Evolutionary conservation across 306 rosid genomes (phyloP), one percentile per base, ranked within the genome.

Genomic region (Cucumis hystrix): DNA sequence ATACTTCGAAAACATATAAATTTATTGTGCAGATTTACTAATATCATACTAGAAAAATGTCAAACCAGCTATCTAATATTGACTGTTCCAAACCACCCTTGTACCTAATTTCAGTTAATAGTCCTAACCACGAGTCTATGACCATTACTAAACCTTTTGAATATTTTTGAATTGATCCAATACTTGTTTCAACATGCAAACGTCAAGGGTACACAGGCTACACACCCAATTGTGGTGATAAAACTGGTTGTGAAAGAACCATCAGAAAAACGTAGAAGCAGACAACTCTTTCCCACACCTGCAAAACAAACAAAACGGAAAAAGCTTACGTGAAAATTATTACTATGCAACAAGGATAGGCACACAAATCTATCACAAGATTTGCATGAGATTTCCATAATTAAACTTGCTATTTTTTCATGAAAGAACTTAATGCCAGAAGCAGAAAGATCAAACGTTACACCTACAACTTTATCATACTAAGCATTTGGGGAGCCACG

Each of bases 271-370:
- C 94, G 97, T 83, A 89, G 86, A 82, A 89, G 92, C 86, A 89
- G 84, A 76, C 93, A 91, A 87, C 95, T 89, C 90, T 91, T 89
- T 76, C 97, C 91, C 81, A 91, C 95, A 83, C 95, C 97, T 91
- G 84, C 81, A 85, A 72, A 51, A 49, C 25, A 72, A 73, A 52
- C 15, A 28, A 73, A 18, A 52, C 3, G 63, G 28, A 52, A 30
- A 52, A 47, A 5, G 62, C 47, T 52, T 52, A 30, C 10, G 54
- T 77, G 58, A 11, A 64, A 61, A 58, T 25, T 77, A 79, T 37
- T 52, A 45, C 18, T 8, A n/a, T 58, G 81, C 60, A 41, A 52
- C 64, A 54, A 9, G 25, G 47, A 28, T 17, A 33, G 77, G 39
- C 60, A 16, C 37, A 28, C 10, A 73, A 23, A 30, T 73, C 61